Conservation (phyloP, 257 asterid genomes). For the Solanum peruvianum region DNA sequence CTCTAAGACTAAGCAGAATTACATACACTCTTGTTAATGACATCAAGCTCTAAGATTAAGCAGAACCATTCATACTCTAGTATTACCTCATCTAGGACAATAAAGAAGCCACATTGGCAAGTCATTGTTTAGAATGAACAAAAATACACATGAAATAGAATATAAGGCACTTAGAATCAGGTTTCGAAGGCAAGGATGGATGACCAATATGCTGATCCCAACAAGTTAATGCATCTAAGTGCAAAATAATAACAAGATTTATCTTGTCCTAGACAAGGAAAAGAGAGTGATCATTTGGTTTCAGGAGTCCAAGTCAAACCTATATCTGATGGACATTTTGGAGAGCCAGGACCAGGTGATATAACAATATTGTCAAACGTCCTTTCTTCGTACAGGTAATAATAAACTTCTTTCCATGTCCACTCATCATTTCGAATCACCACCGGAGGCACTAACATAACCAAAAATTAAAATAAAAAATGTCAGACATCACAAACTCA, state of each 20-base stretch:
- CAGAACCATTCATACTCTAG: background rate
- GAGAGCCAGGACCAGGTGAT: slow-evolving; percentile 99
- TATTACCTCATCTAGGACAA: background rate
- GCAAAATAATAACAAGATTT: background rate
- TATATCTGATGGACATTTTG: slow-evolving; percentile 75
- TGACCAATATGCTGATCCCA: background rate
- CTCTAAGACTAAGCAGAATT: background rate
- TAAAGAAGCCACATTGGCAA: background rate
- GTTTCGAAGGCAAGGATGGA: background rate
- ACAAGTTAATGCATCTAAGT: background rate
- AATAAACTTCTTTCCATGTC: slow-evolving; percentile 81
- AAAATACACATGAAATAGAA: background rate
- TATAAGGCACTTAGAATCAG: background rate
- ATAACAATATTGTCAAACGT: slow-evolving; percentile 90
- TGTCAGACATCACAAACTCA: background rate
- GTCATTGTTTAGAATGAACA: background rate
- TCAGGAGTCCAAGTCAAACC: slow-evolving; percentile 29
- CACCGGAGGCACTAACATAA: slow-evolving; percentile 76
- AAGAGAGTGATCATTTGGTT: background rate
- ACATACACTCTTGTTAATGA: background rate
- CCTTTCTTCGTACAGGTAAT: slow-evolving; percentile 61
- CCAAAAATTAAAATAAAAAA: background rate
- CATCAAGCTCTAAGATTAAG: background rate
- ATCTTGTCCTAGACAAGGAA: background rate
- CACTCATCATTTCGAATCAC: slow-evolving; percentile 89